A percentile compares a stretch with the other conserved stretches of the same genome.
Evolutionary conservation across 257 asterid genomes (phyloP).

Genomic region (Plectranthus barbatus): DNA sequence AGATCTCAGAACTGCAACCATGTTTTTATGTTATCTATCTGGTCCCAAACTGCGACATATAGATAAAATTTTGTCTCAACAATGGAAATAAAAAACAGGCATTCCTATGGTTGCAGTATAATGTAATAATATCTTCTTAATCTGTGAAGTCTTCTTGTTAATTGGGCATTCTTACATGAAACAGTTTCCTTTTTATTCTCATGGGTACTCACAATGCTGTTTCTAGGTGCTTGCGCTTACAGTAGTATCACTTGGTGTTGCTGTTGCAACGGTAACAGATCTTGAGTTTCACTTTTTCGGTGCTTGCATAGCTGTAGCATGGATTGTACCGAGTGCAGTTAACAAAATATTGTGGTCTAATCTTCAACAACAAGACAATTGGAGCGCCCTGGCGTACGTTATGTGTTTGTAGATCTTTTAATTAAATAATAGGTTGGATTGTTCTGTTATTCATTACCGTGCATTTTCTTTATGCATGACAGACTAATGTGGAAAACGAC

Average conservation of each 20-base stretch:
- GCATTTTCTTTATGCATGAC: conserved; percentile 6
- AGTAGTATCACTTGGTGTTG: conserved; percentile 77
- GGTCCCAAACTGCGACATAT: no score
- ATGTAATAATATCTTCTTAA: no score
- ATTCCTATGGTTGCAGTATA: no score
- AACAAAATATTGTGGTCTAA: conserved; percentile 92
- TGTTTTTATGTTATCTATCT: no score
- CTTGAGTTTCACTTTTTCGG: conserved; percentile 91
- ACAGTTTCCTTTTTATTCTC: no score
- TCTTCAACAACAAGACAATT: conserved; percentile 92
- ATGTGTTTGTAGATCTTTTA: background rate
- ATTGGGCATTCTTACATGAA: no score
- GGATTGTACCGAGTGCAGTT: conserved; percentile 92
- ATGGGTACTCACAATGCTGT: conserved; percentile 4
- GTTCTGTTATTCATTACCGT: background rate
- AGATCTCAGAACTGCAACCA: no score
- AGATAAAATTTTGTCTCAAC: no score
- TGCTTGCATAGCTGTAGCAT: conserved; percentile 88
- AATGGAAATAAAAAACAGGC: no score
- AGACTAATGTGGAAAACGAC: conserved; percentile 99
- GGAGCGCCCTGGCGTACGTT: conserved; percentile 90
- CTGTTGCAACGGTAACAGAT: conserved; percentile 93
- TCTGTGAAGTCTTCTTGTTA: no score
- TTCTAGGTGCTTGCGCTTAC: conserved; percentile 81
- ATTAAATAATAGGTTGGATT: background rate